These are phyloP conservation scores for Geotrichum restrictum DNA, from an alignment of 1,139 yeast species.

Conservation along the genomic window DNA sequence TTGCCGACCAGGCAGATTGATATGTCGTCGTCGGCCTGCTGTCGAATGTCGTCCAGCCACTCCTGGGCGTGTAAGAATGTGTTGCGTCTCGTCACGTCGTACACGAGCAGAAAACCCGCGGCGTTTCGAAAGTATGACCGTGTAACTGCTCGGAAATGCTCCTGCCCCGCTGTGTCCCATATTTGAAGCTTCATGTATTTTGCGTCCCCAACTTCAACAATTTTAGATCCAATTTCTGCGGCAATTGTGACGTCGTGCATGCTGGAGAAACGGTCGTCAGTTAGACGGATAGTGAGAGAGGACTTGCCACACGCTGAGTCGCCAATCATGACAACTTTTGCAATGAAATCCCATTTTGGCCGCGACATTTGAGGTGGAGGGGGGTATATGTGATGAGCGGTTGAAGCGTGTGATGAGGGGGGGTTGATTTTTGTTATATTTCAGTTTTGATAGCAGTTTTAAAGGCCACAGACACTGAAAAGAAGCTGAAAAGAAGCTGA, in stretches of 20 bases:
- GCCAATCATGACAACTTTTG: conserved; percentile 28
- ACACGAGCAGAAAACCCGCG: conserved; percentile 76
- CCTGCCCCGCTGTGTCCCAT: conserved; percentile 91
- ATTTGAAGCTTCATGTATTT: conserved; percentile 31
- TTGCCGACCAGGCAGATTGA: conserved; percentile 90
- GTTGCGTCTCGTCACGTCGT: conserved; percentile 78
- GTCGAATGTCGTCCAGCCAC: conserved; percentile 66
- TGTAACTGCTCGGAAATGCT: conserved; percentile 87
- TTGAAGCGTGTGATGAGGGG: too few species aligned
- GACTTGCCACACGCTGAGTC: conserved; percentile 38
- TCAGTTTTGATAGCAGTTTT: too few species aligned
- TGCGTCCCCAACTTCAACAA: conserved; percentile 30
- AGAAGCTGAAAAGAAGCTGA: too few species aligned
- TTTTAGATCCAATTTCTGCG: conserved; percentile 40
- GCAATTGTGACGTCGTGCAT: conserved; percentile 40
- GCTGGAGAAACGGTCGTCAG: conserved; percentile 39
- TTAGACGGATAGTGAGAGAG: conserved; percentile 38
- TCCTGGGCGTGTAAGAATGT: conserved; percentile 36
- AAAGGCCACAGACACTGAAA: too few species aligned
- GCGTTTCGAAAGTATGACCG: conserved; percentile 81
- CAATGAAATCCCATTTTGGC: conserved; percentile 30
- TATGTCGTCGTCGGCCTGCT: conserved; percentile 74
- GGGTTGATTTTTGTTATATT: too few species aligned
- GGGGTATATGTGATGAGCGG: too few species aligned
- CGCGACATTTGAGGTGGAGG: conserved; percentile 9